Evolutionary conservation across 2,329 filamentous ascomycete genomes (phyloP), one percentile per base, ranked within the genome.

Genomic region (Emericellopsis cladophorae): DNA sequence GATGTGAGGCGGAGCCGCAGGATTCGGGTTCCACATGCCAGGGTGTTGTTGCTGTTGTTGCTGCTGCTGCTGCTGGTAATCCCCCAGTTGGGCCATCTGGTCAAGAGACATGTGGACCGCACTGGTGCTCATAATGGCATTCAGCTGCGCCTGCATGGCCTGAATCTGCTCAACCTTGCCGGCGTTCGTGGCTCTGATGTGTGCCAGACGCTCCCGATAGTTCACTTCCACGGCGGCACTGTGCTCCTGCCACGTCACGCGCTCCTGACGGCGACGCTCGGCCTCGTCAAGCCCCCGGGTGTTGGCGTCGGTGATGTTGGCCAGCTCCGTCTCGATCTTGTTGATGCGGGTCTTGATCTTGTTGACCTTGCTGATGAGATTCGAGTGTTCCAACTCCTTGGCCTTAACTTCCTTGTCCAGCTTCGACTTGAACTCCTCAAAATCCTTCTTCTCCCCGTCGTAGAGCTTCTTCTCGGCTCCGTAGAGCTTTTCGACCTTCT

Each of bases 291-390:
- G 65, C 1, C 76, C 77, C 38, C 78, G 71, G 39, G 68, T 70
- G 55, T 84, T 84, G 49, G 81, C 81, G 49, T 81, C 76, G 21
- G 72, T 70, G 49, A 88, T 79, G 50, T 79, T 78, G 42, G 79
- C 76, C 49, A 83, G 72, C 57, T 88, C 83, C 48, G 76, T 79
- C 48, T 82, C 78, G 21, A 86, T 76, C 63, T 85, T 85, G 53
- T 72, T 70, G 50, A 84, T 81, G 39, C 84, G 79, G 22, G 74
- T 70, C 42, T 76, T 74, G 34, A 86, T 78, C 61, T 84, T 84
- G 62, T 85, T 84, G 39, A 75, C 73, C 57, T 84, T 84, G 42
- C 76, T 74, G 52, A 79, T 72, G 24, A 81, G 64, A 46, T 70
- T 70, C 16, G 67, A 64, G 51, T 80, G 72, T 43, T 88, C 83